Base-by-base conservation (phyloP, 2,329 filamentous ascomycete genomes). In the Herpotrichia juniperi region DNA sequence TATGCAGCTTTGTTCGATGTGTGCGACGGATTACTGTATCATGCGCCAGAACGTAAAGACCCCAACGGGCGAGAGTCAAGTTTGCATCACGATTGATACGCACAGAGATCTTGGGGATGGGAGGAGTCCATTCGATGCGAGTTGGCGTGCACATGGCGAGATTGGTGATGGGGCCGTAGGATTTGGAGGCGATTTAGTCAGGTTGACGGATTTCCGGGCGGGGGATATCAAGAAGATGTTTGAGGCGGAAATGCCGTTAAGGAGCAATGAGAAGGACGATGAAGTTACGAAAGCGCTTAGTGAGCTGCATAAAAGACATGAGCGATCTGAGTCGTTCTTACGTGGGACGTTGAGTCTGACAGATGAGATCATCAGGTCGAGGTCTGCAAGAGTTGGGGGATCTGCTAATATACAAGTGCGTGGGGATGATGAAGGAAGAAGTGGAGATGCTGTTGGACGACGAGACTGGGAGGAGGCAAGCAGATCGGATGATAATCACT, bases 111-210 rank as follows among this genome's bases (percentile, higher is more conserved):
- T 72, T 1, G 68, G 68, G 1, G 26, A 17, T 9, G 67, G 64
- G 0, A 44, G 46, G 21, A 60, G 37, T 5, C 67, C 67, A 12
- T 72, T 72, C 17, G 60, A 68, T 6, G 45, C 48, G 2, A 30
- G 6, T 4, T 72, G 69, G 69, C 53, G 69, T 2, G 61, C 59
- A 1, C 69, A 72, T 51, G 68, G 66, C 0, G 56, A 61, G n/a
- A 52, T 46, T 12, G 42, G 57, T 2, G 44, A 37, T 25, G 50
- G 46, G 1, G 22, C 17, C 8, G 25, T 42, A 22, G 49, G 9
- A 11, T 39, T 44, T 46, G 48, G 1, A 17, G 50, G 39, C 28
- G 54, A 50, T 28, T 28, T 50, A 31, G 35, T 57, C 4, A 26
- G 55, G 1, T 32, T 49, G n/a, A 52, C 43, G 30, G 50, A 31